These are phyloP conservation scores for Suillus tomentosus DNA, from an alignment of 768 basidiomycete genomes.

Conservation along the genomic window DNA sequence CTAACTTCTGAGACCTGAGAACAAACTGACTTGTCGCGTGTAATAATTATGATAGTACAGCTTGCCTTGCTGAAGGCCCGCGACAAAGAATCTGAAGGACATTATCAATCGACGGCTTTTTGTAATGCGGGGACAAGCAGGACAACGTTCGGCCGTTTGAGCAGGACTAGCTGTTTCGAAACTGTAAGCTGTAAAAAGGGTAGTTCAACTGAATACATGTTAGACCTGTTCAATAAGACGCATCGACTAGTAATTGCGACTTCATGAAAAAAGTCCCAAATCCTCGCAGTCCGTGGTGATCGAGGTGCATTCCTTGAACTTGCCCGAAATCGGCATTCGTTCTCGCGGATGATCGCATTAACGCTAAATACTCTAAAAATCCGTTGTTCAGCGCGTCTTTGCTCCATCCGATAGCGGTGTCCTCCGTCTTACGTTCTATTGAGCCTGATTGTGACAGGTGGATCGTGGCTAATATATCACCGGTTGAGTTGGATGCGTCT, in stretches of 20 bases:
- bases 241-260: too few relatives aligned
- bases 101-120: neutral
- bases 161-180: too few relatives aligned
- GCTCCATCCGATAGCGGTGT: neutral
- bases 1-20: neutral
- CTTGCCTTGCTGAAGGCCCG: too few relatives aligned
- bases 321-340: neutral
- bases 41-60: too few relatives aligned
- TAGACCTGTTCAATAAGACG: too few relatives aligned
- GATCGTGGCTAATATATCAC: neutral
- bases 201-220: too few relatives aligned
- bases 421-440: too few relatives aligned
- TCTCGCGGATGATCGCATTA: too few relatives aligned
- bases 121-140: too few relatives aligned
- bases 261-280: too few relatives aligned
- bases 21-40: neutral
- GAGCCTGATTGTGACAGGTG: neutral
- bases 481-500: neutral
- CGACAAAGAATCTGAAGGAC: neutral
- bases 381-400: neutral
- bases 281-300: neutral
- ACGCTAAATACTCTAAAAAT: neutral
- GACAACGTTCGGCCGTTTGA: too few relatives aligned
- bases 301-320: neutral
- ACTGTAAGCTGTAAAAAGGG: too few relatives aligned